Conservation (phyloP, 768 basidiomycete species). For the Nidula microcarpa region DNA sequence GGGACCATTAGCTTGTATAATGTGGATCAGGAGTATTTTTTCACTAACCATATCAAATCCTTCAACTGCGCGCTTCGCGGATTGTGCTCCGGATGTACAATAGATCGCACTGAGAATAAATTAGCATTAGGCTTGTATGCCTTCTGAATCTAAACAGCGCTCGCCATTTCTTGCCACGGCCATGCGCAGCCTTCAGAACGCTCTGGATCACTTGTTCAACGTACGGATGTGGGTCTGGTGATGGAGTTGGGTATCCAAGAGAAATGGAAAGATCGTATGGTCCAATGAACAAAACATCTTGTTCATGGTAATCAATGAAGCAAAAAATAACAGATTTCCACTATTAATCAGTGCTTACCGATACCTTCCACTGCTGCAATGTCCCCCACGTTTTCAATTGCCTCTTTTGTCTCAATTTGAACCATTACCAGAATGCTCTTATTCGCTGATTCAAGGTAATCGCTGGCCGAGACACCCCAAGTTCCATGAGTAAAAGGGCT, state of each 20-base stretch:
- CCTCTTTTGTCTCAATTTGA: slow-evolving; percentile 66
- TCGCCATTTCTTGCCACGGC: not conserved
- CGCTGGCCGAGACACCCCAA: slow-evolving; percentile 49
- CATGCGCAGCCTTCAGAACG: not conserved
- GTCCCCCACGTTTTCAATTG: slow-evolving; percentile 52
- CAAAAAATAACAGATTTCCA: not conserved
- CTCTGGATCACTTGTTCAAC: not conserved
- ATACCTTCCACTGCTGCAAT: slow-evolving; percentile 63
- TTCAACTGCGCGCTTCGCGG: slow-evolving; percentile 15
- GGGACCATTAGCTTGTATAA: not conserved
- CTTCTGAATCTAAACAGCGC: not conserved
- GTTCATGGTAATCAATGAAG: slow-evolving; percentile 17
- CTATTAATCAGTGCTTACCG: slow-evolving; percentile 29
- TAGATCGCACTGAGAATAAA: slow-evolving; percentile 14
- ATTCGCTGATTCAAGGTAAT: slow-evolving; percentile 57
- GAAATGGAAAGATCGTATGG: slow-evolving; percentile 2
- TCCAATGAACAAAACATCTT: slow-evolving; percentile 25
- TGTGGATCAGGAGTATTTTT: not conserved
- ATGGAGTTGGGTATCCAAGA: not conserved
- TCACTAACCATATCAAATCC: slow-evolving; percentile 20
- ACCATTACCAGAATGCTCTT: slow-evolving; percentile 53
- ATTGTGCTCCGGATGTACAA: slow-evolving; percentile 15
- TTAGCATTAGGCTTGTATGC: not conserved
- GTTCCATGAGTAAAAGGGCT: slow-evolving; percentile 56
- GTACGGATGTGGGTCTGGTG: not conserved